phyloP scores from a whole-genome alignment of 805 yeast species.

The Monosporozyma siamensis region DNA sequence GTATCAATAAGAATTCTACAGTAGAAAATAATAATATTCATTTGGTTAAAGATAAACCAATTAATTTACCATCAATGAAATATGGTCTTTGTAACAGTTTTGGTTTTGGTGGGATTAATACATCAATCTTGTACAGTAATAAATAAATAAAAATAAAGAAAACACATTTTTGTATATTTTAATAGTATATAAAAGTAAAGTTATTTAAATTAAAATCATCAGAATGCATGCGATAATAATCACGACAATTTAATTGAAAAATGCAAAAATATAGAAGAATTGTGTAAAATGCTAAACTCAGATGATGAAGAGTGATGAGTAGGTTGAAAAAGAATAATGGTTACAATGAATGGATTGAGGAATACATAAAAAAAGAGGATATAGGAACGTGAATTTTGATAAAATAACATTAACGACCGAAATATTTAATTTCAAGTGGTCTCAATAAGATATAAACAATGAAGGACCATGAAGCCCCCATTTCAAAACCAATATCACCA shows the following conservation, averaged over 20 bases:
- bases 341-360: background rate
- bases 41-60: constrained; percentile 42
- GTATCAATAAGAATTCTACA: background rate
- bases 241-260: constrained; percentile 1
- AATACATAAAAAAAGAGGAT: background rate
- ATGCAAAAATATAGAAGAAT: constrained; percentile 3
- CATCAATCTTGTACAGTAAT: constrained; percentile 51
- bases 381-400: background rate
- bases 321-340: too few relatives aligned
- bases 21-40: constrained; percentile 36
- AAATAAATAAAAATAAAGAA: background rate
- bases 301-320: too few relatives aligned
- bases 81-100: constrained; percentile 81
- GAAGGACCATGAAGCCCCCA: constrained; percentile 59
- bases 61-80: constrained; percentile 32
- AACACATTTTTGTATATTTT: background rate
- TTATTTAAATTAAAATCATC: background rate
- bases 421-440: constrained; percentile 57
- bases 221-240: background rate
- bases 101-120: constrained; percentile 96
- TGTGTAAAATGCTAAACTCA: too few relatives aligned
- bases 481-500: constrained; percentile 83
- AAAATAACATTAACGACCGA: constrained; percentile 34
- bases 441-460: constrained; percentile 49
- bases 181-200: background rate